phyloP scores from a whole-genome alignment of 2,329 filamentous ascomycete species.

The Microsporum audouinii region DNA sequence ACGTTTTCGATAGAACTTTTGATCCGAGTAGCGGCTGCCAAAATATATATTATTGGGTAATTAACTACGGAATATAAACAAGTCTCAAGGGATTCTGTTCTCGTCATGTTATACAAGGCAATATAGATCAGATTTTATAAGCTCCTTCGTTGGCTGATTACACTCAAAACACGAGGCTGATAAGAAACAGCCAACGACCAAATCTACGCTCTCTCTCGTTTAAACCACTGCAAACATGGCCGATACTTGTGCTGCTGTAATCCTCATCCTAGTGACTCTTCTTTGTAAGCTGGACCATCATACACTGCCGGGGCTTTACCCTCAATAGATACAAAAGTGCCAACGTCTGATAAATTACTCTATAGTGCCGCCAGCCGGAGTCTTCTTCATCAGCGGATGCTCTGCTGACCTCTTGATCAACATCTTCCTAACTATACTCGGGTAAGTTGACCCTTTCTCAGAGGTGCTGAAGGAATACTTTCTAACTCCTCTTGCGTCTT shows the following conservation, averaged over 20 bases:
- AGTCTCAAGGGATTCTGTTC: too few species aligned
- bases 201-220: not conserved
- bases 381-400: conserved; percentile 54
- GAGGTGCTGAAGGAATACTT: conserved; percentile 1
- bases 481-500: not conserved
- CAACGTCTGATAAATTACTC: not conserved
- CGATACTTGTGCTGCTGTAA: conserved; percentile 29
- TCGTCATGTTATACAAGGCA: too few species aligned
- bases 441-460: conserved; percentile 32
- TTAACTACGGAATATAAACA: too few species aligned
- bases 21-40: too few species aligned
- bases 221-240: conserved; percentile 8
- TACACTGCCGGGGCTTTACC: not conserved
- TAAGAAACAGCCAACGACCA: too few species aligned
- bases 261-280: conserved; percentile 38
- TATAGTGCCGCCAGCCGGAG: conserved; percentile 55
- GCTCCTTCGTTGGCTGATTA: too few species aligned
- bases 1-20: too few species aligned
- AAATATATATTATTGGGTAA: too few species aligned
- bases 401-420: conserved; percentile 56
- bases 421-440: conserved; percentile 53
- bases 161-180: too few species aligned
- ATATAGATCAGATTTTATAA: too few species aligned
- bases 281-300: conserved; percentile 25
- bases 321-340: not conserved